These are phyloP conservation scores for Colletotrichum magnum DNA, from an alignment of 2,329 filamentous ascomycete species.

Conservation along the genomic window DNA sequence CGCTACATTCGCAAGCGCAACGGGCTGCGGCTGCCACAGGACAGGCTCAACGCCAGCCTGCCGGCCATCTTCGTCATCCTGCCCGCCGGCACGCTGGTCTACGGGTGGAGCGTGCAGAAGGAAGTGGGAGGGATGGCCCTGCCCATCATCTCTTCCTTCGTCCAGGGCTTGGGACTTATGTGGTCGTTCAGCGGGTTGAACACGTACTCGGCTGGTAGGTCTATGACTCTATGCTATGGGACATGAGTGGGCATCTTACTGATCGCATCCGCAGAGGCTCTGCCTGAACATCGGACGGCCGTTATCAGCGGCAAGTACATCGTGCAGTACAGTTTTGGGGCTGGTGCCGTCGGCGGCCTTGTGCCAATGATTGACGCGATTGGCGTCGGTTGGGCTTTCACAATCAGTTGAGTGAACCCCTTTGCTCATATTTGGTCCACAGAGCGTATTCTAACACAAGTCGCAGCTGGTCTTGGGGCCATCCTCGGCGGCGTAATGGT, in stretches of 20 bases:
- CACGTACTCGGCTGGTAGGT: constrained; percentile 55
- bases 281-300: constrained; percentile 37
- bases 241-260: neutral
- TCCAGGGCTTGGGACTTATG: constrained; percentile 53
- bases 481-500: constrained; percentile 19
- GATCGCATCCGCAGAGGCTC: constrained; percentile 32
- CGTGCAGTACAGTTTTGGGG: constrained; percentile 41
- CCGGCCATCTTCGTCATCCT: constrained; percentile 73
- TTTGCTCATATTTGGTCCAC: neutral
- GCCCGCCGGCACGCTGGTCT: constrained; percentile 76
- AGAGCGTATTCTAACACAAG: neutral
- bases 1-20: constrained; percentile 69
- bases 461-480: constrained; percentile 24
- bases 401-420: constrained; percentile 47
- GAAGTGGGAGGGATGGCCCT: constrained; percentile 50
- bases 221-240: neutral
- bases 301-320: constrained; percentile 42
- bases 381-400: constrained; percentile 67
- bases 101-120: constrained; percentile 69
- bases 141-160: constrained; percentile 51
- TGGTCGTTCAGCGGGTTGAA: constrained; percentile 55
- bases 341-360: constrained; percentile 65
- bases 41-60: constrained; percentile 74
- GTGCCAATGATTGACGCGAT: constrained; percentile 65
- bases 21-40: constrained; percentile 75